phyloP scores from a whole-genome alignment of 1,139 yeast species.

The Kodamaea alishanica region DNA sequence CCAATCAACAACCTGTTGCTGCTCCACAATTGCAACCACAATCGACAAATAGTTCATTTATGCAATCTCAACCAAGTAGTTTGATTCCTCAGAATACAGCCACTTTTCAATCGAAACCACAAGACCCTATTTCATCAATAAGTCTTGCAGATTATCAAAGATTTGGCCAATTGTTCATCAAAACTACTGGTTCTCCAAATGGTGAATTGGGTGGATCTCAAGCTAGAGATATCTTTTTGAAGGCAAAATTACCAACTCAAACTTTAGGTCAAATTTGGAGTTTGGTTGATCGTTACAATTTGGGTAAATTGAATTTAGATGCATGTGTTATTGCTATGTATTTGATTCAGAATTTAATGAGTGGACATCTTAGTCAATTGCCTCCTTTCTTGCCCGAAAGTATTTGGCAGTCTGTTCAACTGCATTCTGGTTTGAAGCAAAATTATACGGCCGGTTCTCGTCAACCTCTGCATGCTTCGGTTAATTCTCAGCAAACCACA shows the following conservation, averaged over 20 bases:
- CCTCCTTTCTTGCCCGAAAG: slow-evolving; percentile 69
- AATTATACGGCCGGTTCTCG: slow-evolving; percentile 20
- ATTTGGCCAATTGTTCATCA: slow-evolving; percentile 70
- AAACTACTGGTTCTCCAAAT: slow-evolving; percentile 56
- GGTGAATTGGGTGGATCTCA: slow-evolving; percentile 60
- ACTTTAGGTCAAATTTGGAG: slow-evolving; percentile 86
- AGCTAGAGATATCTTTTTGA: slow-evolving; percentile 82
- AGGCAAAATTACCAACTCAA: slow-evolving; percentile 76
- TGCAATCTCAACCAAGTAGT: slow-evolving; percentile 49
- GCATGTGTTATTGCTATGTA: slow-evolving; percentile 95
- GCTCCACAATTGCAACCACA: slow-evolving; percentile 27
- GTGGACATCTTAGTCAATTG: slow-evolving; percentile 60
- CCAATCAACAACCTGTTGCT: slow-evolving; percentile 17
- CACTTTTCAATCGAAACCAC: slow-evolving; percentile 29
- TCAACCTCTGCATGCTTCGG: slow-evolving; percentile 44
- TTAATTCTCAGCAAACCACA: slow-evolving; percentile 48
- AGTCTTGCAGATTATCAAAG: slow-evolving; percentile 63
- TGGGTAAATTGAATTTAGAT: slow-evolving; percentile 66
- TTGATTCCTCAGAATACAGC: slow-evolving; percentile 34
- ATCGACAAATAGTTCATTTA: slow-evolving; percentile 38
- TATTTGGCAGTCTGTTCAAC: slow-evolving; percentile 56
- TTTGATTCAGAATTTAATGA: slow-evolving; percentile 75
- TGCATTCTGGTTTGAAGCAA: slow-evolving; percentile 2
- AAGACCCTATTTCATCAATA: slow-evolving; percentile 56
- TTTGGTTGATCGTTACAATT: slow-evolving; percentile 70